Evolutionary conservation across 1,284 basidiomycete genomes (phyloP), one percentile per base, ranked within the genome.

Genomic region (Leccinum angustisporum): DNA sequence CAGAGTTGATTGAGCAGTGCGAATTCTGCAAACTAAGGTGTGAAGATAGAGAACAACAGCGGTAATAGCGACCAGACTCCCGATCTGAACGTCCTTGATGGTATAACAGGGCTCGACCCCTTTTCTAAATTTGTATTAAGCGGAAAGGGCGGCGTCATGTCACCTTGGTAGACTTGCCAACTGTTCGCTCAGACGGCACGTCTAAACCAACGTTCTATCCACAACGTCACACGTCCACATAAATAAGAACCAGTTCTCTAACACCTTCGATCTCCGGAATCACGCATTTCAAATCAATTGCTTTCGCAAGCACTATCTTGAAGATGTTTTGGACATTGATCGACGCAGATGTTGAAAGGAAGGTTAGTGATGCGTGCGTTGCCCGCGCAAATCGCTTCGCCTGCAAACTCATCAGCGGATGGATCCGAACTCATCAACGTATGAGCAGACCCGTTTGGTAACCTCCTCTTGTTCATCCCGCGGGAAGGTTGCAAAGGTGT

Each of bases 301-400:
- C 92, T 75, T 94, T 94, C 58, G 91, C 91, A 57, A 95, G 83
- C 52, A 95, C 91, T 76, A 96, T 95, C 82, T 98, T 97, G 88
- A 98, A 98, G 69, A 98, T 98, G 84, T 98, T 97, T 83, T 98
- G 97, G 58, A 99, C 96, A 76, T 99, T 98, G 81, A 98, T 97
- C 63, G 95, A 95, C 68, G 96, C 95, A 46, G 93, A 94, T 48
- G 97, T 98, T 52, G 95, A 98, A 79, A 95, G 98, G 79, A 98
- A 99, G 77, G 98, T 97, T 70, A 99, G 81, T 9, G 95, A 97
- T 9, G 97, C 95, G 73, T 97, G 95, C 97, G 98, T 99, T 54
- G 97, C 97, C 75, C 94, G 91, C 60, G 95, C 93, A 78, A 98
- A 99, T 67, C 96, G 87, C 75, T 96, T 95, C 46, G 95, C 95